Evolutionary conservation across 768 basidiomycete species (phyloP).

Genomic region (Phylloporus sp.): DNA sequence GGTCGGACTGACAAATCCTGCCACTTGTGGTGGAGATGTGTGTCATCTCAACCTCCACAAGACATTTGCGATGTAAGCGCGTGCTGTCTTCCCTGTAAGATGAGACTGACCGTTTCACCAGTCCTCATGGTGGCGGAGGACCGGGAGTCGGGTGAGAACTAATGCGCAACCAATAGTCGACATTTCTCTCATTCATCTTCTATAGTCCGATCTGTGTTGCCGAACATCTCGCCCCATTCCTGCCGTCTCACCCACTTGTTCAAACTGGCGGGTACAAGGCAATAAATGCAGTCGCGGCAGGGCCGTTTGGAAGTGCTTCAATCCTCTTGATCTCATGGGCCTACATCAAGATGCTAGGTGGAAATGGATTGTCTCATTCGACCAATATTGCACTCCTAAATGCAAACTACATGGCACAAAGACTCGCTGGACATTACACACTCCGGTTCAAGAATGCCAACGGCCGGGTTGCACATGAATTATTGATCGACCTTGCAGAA

Average conservation of each 20-base stretch:
- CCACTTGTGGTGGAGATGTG: constrained; percentile 94
- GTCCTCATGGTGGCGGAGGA: constrained; percentile 95
- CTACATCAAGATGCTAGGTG: constrained; percentile 99
- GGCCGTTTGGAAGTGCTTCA: constrained; percentile 91
- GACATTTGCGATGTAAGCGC: constrained; percentile 84
- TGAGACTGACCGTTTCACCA: constrained; percentile 25
- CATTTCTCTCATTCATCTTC: constrained; percentile 3
- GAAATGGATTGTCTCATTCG: constrained; percentile 78
- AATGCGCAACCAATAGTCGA: not conserved
- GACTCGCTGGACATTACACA: constrained; percentile 79
- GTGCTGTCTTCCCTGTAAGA: not conserved
- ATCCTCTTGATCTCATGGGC: constrained; percentile 98
- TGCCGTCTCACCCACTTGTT: constrained; percentile 81
- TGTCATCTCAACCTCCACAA: constrained; percentile 99
- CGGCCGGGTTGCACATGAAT: constrained; percentile 91
- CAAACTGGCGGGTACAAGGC: constrained; percentile 59
- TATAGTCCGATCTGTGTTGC: constrained; percentile 87
- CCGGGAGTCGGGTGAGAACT: constrained; percentile 81
- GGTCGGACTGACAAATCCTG: constrained; percentile 88
- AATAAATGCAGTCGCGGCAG: constrained; percentile 86
- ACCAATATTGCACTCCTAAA: constrained; percentile 86
- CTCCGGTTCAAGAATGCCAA: constrained; percentile 88
- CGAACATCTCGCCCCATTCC: constrained; percentile 89
- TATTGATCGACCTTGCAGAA: constrained; percentile 91
- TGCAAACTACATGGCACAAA: constrained; percentile 95